A percentile compares a stretch with the other conserved stretches of the same genome.
Evolutionary conservation across 441 rosid genomes (phyloP).

Genomic region (Gossypium gossypioides): DNA sequence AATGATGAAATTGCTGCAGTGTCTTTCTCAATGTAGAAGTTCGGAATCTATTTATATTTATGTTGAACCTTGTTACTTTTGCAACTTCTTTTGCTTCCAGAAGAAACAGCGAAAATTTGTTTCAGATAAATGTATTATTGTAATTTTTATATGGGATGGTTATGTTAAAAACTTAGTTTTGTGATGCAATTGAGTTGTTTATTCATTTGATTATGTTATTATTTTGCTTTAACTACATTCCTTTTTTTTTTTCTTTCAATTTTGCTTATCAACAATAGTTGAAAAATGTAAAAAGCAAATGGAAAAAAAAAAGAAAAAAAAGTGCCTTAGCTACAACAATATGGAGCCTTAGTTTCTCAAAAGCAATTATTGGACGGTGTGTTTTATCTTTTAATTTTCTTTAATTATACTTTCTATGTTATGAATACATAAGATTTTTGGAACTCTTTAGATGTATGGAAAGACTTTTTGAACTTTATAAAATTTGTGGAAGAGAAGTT

Average conservation of each 20-base stretch:
- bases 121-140: background rate
- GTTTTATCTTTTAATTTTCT: background rate
- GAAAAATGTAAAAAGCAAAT: background rate
- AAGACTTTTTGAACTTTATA: background rate
- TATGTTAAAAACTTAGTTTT: background rate
- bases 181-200: background rate
- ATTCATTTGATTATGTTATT: background rate
- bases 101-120: background rate
- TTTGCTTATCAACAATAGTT: background rate
- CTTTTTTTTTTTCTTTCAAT: no score
- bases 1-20: background rate
- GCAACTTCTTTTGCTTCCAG: background rate
- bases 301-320: no score
- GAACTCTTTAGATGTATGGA: background rate
- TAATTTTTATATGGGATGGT: background rate
- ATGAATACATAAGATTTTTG: background rate
- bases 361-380: background rate
- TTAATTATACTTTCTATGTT: background rate
- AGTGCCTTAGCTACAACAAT: background rate
- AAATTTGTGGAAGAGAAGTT: background rate
- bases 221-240: background rate
- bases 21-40: background rate
- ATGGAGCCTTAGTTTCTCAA: background rate
- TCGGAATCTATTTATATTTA: background rate
- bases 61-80: slow-evolving; percentile 1